Evolutionary conservation across 2,329 filamentous ascomycete genomes (phyloP).

Genomic region (Aspergillus tubingensis): DNA sequence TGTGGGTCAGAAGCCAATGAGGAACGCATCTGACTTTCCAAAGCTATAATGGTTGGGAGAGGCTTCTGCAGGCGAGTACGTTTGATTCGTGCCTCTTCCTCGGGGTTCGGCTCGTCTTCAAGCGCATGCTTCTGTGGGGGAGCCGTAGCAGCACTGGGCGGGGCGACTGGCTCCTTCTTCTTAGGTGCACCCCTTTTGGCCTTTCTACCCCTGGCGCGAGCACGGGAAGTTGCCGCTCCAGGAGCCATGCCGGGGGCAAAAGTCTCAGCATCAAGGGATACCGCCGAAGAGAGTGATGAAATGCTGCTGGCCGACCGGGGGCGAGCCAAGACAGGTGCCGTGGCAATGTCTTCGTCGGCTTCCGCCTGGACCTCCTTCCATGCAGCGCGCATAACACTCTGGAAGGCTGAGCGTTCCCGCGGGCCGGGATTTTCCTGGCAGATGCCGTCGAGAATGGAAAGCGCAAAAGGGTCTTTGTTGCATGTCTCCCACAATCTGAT

Average conservation of each 20-base stretch:
- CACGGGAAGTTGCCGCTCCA: conserved; percentile 16
- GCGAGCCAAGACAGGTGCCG: conserved; percentile 18
- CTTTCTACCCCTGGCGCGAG: conserved; percentile 25
- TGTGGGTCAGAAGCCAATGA: conserved; percentile 20
- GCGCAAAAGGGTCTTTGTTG: conserved; percentile 32
- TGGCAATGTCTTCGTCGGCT: conserved; percentile 5
- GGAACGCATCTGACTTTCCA: conserved; percentile 30
- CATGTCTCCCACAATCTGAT: conserved; percentile 32
- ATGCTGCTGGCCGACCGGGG: conserved; percentile 32
- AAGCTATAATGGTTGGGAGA: conserved; percentile 24
- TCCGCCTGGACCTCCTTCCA: conserved; percentile 21
- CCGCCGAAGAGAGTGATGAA: conserved; percentile 44
- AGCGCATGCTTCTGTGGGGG: conserved; percentile 31
- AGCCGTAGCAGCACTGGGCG: conserved; percentile 23
- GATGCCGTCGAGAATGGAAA: conserved; percentile 33
- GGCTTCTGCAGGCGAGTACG: conserved; percentile 25
- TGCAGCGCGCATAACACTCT: conserved; percentile 32
- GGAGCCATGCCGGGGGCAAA: conserved; percentile 27
- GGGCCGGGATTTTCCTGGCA: conserved; percentile 30
- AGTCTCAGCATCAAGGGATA: conserved; percentile 40
- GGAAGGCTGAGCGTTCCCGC: conserved; percentile 32
- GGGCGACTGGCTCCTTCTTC: conserved; percentile 24
- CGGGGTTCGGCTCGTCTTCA: conserved; percentile 33
- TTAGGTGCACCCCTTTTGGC: conserved; percentile 31
- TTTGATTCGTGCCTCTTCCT: conserved; percentile 29